Evolutionary conservation across 1,284 basidiomycete species (phyloP).

Genomic region (Irpex sp.): DNA sequence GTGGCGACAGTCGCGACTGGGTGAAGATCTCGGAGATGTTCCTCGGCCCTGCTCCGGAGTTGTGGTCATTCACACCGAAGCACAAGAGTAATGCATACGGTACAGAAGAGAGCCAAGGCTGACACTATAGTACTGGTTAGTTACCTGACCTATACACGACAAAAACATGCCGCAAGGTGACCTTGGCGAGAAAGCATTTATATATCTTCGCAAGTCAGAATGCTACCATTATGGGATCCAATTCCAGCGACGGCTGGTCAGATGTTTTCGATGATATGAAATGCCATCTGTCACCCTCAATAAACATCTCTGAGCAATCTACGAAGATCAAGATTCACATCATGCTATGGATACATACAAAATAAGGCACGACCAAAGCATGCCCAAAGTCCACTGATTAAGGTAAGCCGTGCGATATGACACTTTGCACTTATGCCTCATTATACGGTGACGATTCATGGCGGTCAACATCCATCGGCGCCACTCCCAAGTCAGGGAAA

Average conservation of each 20-base stretch:
- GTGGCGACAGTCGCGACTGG: conserved; percentile 86
- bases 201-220: too few species aligned
- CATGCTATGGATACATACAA: too few species aligned
- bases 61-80: conserved; percentile 70
- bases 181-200: too few species aligned
- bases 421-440: background rate
- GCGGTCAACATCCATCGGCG: conserved; percentile 6
- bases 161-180: background rate
- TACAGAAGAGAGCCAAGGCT: conserved; percentile 49
- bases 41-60: conserved; percentile 67
- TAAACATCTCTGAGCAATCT: too few species aligned
- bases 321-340: too few species aligned
- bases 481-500: background rate
- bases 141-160: background rate
- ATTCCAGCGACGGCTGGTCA: too few species aligned
- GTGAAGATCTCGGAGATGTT: conserved; percentile 96
- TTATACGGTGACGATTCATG: background rate
- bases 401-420: background rate
- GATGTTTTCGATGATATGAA: too few species aligned
- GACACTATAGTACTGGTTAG: background rate
- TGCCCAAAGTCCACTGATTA: background rate
- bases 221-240: too few species aligned
- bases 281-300: too few species aligned
- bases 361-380: too few species aligned
- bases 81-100: conserved; percentile 70